Evolutionary conservation across 169 alveolate species (phyloP).

Genomic region (Plasmodium inui): DNA sequence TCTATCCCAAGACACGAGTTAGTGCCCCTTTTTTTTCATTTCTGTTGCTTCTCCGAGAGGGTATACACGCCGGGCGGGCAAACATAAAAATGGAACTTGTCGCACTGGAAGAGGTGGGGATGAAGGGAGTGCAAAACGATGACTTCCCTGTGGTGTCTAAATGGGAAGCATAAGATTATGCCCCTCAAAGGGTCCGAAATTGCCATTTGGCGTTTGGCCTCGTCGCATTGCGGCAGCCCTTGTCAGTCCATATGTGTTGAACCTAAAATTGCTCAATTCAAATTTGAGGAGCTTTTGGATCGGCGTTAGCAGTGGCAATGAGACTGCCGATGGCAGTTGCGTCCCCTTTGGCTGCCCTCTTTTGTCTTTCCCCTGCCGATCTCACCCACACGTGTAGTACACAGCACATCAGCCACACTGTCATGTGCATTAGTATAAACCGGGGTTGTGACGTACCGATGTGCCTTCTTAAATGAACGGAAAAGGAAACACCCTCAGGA

Average conservation of each 20-base stretch:
- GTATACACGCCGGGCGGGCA: not conserved
- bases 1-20: no score
- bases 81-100: not conserved
- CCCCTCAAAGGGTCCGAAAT: not conserved
- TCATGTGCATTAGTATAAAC: not conserved
- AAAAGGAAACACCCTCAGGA: not conserved
- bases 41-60: no score
- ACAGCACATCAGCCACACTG: not conserved
- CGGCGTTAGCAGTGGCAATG: no score
- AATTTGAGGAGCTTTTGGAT: not conserved
- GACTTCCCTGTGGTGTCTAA: not conserved
- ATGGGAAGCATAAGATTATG: not conserved
- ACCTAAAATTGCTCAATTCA: not conserved
- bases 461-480: not conserved
- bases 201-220: not conserved
- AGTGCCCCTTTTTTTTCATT: no score
- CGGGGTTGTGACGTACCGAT: not conserved
- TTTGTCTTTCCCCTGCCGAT: not conserved
- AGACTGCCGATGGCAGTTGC: not conserved
- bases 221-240: not conserved
- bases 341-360: not conserved
- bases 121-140: not conserved
- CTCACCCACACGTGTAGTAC: not conserved
- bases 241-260: not conserved
- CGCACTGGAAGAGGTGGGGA: not conserved